Conservation (phyloP, 441 rosid genomes). For the Pelargonium australe region DNA sequence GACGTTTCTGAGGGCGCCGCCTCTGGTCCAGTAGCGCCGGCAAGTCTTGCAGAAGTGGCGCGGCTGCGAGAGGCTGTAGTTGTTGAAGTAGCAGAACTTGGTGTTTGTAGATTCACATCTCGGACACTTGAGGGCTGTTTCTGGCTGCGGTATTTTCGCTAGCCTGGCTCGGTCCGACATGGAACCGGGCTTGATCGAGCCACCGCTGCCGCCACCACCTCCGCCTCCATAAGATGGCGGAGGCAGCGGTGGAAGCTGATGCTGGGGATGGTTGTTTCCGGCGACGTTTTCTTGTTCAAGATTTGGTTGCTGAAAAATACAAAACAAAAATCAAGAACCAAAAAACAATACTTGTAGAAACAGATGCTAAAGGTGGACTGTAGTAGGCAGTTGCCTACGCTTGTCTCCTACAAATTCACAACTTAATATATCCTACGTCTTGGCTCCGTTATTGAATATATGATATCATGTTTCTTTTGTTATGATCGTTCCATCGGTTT, state of each 20-base stretch:
- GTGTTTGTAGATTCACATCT: slow-evolving; percentile 56
- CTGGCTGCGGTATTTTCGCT: slow-evolving; percentile 48
- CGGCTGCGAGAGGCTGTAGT: slow-evolving; percentile 56
- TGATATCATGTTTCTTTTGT: too few species aligned
- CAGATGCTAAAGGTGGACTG: background rate
- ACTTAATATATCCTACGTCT: too few species aligned
- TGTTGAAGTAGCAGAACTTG: slow-evolving; percentile 57
- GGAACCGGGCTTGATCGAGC: slow-evolving; percentile 38
- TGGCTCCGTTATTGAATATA: background rate
- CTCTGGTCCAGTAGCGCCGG: too few species aligned
- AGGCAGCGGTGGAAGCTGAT: slow-evolving; percentile 31
- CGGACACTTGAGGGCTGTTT: slow-evolving; percentile 47
- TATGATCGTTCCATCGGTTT: too few species aligned
- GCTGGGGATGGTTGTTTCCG: slow-evolving; percentile 23
- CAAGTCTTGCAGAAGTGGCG: too few species aligned
- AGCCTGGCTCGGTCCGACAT: slow-evolving; percentile 56
- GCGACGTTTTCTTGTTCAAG: slow-evolving; percentile 28
- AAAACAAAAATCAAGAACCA: background rate
- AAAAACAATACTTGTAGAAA: slow-evolving; percentile 12
- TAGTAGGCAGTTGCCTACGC: too few species aligned
- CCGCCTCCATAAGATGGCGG: slow-evolving; percentile 19
- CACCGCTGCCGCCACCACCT: slow-evolving; percentile 20
- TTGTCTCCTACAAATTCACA: too few species aligned
- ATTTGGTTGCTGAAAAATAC: slow-evolving; percentile 33
- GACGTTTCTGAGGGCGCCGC: too few species aligned